These are phyloP conservation scores for Yarrowia porcina DNA, from an alignment of 805 yeast species.

Conservation along the genomic window DNA sequence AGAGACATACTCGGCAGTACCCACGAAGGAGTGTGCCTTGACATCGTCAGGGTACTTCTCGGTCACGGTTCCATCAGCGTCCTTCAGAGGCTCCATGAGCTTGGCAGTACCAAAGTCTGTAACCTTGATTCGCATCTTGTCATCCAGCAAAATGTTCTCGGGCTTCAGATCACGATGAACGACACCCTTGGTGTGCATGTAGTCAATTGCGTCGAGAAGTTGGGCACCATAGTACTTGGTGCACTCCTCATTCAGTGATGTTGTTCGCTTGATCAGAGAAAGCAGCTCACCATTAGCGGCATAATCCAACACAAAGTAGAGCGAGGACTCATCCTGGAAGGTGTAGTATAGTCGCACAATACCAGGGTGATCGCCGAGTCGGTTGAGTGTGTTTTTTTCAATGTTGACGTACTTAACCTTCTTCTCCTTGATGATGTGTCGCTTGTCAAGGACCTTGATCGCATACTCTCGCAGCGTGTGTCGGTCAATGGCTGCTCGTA, in stretches of 20 bases:
- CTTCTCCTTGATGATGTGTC: constrained; percentile 89
- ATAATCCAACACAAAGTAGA: constrained; percentile 88
- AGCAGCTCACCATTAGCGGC: constrained; percentile 95
- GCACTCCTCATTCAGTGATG: constrained; percentile 71
- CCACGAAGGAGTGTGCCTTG: constrained; percentile 72
- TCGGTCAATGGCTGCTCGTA: constrained; percentile 77
- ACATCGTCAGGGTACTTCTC: constrained; percentile 40
- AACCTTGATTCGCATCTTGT: constrained; percentile 81
- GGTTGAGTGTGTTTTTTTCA: constrained; percentile 83
- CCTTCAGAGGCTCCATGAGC: constrained; percentile 46
- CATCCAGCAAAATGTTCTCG: constrained; percentile 81
- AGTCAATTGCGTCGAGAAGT: constrained; percentile 83
- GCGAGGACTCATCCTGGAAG: constrained; percentile 83
- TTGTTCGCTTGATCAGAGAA: constrained; percentile 59
- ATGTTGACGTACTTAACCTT: constrained; percentile 95
- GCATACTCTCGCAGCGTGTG: constrained; percentile 78
- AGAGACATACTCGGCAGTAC: constrained; percentile 95
- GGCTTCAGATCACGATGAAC: constrained; percentile 95
- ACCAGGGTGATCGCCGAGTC: constrained; percentile 91
- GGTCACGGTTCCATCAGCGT: constrained; percentile 31
- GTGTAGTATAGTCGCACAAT: constrained; percentile 88
- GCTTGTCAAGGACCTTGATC: constrained; percentile 83
- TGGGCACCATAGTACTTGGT: constrained; percentile 80
- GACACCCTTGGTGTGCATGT: constrained; percentile 84
- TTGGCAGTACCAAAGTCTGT: constrained; percentile 99